Evolutionary conservation across 2,329 filamentous ascomycete genomes (phyloP).

Genomic region (Paecilomyces niveus): DNA sequence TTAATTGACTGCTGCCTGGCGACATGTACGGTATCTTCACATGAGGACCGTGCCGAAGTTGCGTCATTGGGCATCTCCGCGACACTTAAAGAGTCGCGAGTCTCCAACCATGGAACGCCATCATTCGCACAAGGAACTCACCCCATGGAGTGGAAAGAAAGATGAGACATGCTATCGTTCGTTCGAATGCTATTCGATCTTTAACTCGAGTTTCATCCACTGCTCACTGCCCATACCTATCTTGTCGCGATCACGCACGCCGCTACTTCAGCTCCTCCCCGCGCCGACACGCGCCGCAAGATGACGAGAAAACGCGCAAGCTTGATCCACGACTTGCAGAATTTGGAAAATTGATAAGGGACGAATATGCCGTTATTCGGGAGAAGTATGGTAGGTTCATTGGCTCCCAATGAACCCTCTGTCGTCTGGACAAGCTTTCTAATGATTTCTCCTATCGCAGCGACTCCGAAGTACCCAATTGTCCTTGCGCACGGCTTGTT

Average conservation of each 20-base stretch:
- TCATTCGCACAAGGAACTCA: background rate
- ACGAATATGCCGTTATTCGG: slow-evolving; percentile 56
- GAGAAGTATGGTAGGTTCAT: slow-evolving; percentile 46
- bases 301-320: background rate
- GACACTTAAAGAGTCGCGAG: background rate
- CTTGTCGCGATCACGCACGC: background rate
- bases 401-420: background rate
- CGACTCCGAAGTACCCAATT: slow-evolving; percentile 49
- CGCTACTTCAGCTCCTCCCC: background rate
- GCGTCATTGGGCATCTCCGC: background rate
- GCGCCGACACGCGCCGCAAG: background rate
- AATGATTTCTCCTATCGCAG: slow-evolving; percentile 9
- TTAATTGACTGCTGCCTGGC: background rate
- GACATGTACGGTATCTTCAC: background rate
- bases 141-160: background rate
- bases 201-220: background rate
- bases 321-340: slow-evolving; percentile 45
- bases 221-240: background rate
- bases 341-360: slow-evolving; percentile 48
- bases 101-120: background rate
- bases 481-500: slow-evolving; percentile 59
- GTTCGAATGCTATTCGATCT: background rate
- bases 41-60: background rate
- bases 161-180: background rate
- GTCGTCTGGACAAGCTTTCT: background rate